These are phyloP conservation scores for Catunica adiposa DNA, from an alignment of 2,329 filamentous ascomycete species.

Conservation along the genomic window DNA sequence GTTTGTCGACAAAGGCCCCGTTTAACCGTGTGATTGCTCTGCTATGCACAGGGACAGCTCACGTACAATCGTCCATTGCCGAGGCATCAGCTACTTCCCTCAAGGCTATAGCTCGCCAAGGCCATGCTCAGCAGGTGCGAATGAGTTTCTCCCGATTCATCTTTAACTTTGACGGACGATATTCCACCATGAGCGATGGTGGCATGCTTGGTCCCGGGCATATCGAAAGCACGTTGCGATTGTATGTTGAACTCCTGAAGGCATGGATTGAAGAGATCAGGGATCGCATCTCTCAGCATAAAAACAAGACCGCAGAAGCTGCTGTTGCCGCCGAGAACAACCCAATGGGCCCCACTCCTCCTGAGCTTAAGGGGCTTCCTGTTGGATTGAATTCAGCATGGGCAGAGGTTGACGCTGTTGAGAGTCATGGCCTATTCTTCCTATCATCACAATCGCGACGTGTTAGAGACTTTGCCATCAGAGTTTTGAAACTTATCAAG, in stretches of 20 bases:
- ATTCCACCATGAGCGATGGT: constrained; percentile 94
- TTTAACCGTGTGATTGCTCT: constrained; percentile 90
- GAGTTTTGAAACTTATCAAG: constrained; percentile 75
- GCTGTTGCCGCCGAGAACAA: constrained; percentile 38
- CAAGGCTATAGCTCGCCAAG: constrained; percentile 87
- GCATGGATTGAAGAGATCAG: constrained; percentile 98
- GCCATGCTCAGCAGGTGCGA: constrained; percentile 84
- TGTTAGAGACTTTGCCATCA: constrained; percentile 81
- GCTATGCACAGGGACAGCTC: constrained; percentile 88
- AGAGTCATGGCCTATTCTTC: constrained; percentile 93
- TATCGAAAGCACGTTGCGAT: constrained; percentile 79
- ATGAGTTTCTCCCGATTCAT: constrained; percentile 96
- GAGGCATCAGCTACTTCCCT: constrained; percentile 80
- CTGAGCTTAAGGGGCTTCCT: constrained; percentile 54
- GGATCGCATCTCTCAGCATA: constrained; percentile 86
- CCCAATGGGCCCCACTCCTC: constrained; percentile 21
- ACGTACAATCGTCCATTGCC: constrained; percentile 84
- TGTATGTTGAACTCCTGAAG: constrained; percentile 84
- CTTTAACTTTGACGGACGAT: constrained; percentile 94
- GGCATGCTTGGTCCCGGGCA: constrained; percentile 88
- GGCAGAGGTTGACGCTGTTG: constrained; percentile 89
- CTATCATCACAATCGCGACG: constrained; percentile 86
- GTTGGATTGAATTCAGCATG: constrained; percentile 77
- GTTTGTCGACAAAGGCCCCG: constrained; percentile 74
- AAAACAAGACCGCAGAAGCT: constrained; percentile 63